Conservation (phyloP, 2,329 filamentous ascomycete genomes). For the Xylariales sp. region DNA sequence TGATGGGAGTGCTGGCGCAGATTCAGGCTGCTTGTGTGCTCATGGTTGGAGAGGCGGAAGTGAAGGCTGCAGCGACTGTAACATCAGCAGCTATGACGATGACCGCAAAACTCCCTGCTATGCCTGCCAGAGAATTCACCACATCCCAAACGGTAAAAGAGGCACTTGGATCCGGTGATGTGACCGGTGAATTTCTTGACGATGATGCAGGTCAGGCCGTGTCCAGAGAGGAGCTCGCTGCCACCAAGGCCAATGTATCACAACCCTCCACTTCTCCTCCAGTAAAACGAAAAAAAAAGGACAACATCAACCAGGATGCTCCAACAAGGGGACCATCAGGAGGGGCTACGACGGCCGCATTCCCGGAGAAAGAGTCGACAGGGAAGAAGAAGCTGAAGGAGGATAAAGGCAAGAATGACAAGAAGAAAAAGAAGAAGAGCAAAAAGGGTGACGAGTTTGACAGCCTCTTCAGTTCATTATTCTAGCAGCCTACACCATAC, state of each 20-base stretch:
- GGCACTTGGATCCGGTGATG: background rate
- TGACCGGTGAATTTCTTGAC: no score
- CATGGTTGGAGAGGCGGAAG: slow-evolving; percentile 21
- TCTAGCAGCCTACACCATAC: no score
- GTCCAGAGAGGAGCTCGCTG: slow-evolving; percentile 20
- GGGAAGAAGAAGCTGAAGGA: slow-evolving; percentile 8
- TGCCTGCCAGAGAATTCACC: background rate
- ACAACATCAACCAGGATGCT: slow-evolving; percentile 5
- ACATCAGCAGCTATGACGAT: background rate
- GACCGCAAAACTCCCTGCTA: background rate
- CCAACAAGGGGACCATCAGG: background rate
- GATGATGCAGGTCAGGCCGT: slow-evolving; percentile 12
- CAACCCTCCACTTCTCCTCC: slow-evolving; percentile 1
- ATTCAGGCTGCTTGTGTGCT: slow-evolving; percentile 41
- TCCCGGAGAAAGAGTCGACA: slow-evolving; percentile 5
- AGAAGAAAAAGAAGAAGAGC: slow-evolving; percentile 52
- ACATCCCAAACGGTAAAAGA: background rate
- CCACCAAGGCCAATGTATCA: background rate
- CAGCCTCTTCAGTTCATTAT: slow-evolving; percentile 62
- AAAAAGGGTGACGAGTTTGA: slow-evolving; percentile 65
- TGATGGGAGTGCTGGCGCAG: slow-evolving; percentile 61
- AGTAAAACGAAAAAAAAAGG: slow-evolving; percentile 7
- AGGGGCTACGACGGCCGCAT: background rate
- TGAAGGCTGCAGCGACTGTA: background rate
- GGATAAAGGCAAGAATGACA: slow-evolving; percentile 15